These are phyloP conservation scores for Calocybe indica DNA, from an alignment of 768 basidiomycete species.

Conservation along the genomic window DNA sequence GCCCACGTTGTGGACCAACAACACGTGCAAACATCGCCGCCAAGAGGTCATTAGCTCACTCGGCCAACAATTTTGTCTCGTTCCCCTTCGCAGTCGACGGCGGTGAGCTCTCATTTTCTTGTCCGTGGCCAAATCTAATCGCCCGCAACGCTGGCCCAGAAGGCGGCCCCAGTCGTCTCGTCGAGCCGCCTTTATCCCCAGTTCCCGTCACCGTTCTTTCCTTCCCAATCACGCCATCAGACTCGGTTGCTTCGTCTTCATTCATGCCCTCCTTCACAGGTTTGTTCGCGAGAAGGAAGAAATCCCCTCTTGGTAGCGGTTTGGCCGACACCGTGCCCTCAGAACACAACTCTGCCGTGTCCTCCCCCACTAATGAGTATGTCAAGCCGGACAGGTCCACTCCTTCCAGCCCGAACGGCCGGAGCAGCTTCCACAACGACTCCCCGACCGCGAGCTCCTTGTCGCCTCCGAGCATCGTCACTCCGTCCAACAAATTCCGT, in stretches of 20 bases:
- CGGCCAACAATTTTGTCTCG: too few relatives aligned
- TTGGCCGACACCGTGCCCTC: constrained; percentile 11
- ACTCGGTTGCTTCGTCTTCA: not conserved
- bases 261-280: constrained; percentile 32
- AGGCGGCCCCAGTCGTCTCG: too few relatives aligned
- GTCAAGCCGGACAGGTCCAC: constrained; percentile 23
- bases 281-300: constrained; percentile 32
- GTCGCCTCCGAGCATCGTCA: constrained; percentile 14
- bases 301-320: constrained; percentile 13
- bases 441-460: constrained; percentile 10
- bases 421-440: constrained; percentile 17
- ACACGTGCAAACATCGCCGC: too few relatives aligned
- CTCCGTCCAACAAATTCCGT: not conserved
- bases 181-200: too few relatives aligned
- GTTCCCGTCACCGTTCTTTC: too few relatives aligned
- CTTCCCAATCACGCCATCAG: too few relatives aligned
- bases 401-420: constrained; percentile 29
- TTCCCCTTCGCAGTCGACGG: too few relatives aligned
- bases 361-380: constrained; percentile 28
- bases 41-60: too few relatives aligned
- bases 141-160: too few relatives aligned
- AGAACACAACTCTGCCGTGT: constrained; percentile 17
- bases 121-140: too few relatives aligned
- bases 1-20: too few relatives aligned
- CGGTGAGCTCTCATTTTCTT: too few relatives aligned